phyloP scores from a whole-genome alignment of 2,329 filamentous ascomycete genomes.

The Talaromyces islandicus region DNA sequence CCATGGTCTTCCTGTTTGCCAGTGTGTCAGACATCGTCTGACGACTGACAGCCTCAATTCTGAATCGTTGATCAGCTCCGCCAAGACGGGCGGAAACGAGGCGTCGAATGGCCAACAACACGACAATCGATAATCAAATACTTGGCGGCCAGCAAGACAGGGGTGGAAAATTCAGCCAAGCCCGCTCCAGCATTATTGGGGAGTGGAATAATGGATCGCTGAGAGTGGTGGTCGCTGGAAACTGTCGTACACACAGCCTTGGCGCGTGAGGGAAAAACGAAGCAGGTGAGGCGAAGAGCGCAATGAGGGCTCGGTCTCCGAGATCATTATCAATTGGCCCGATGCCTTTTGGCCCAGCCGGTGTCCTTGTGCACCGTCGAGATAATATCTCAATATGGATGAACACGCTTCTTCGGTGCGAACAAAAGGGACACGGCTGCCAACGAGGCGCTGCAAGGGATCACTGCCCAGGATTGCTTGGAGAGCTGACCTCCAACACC shows the following conservation, averaged over 20 bases:
- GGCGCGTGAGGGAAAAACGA: conserved; percentile 36
- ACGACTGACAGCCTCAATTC: not conserved
- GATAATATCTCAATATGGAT: not conserved
- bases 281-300: conserved; percentile 13
- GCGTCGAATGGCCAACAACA: not conserved
- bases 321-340: not conserved
- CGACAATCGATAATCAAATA: not conserved
- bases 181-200: not conserved
- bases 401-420: not conserved
- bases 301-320: not conserved
- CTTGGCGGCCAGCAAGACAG: not conserved
- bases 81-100: conserved; percentile 2
- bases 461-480: not conserved
- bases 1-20: not conserved
- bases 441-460: not conserved
- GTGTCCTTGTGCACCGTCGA: not conserved
- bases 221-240: conserved; percentile 28
- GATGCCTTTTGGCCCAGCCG: not conserved
- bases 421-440: not conserved
- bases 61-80: conserved; percentile 1
- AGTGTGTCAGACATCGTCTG: not conserved
- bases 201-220: not conserved
- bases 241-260: conserved; percentile 34
- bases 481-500: not conserved
- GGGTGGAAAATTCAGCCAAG: not conserved